A percentile compares a stretch with the other conserved stretches of the same genome.
Evolutionary conservation across 108 stramenopile species (phyloP).

Genomic region (Nitzschia sp.): DNA sequence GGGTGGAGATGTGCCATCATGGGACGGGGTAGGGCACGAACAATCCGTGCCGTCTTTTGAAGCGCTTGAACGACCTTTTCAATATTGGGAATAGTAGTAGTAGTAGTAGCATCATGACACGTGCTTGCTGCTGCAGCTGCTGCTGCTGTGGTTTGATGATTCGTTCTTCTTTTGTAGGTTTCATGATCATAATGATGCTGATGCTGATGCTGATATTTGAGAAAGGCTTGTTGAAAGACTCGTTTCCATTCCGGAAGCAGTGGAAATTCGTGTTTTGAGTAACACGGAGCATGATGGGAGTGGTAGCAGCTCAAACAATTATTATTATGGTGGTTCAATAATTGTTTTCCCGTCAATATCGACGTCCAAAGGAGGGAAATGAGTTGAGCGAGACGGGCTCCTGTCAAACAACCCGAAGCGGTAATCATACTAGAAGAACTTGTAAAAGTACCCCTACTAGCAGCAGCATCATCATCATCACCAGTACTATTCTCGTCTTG

Average conservation of each 20-base stretch:
- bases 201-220: too few species aligned
- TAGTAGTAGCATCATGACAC: neutral
- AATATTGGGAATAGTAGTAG: neutral
- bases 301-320: too few species aligned
- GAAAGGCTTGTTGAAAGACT: too few species aligned
- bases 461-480: too few species aligned
- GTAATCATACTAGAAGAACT: too few species aligned
- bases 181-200: neutral
- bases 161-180: neutral
- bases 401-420: too few species aligned
- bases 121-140: neutral
- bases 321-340: neutral
- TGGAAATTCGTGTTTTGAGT: too few species aligned
- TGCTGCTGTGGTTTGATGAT: neutral
- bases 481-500: neutral
- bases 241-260: too few species aligned
- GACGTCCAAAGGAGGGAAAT: neutral
- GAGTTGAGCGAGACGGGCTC: neutral
- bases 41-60: neutral
- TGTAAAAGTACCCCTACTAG: too few species aligned
- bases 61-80: neutral
- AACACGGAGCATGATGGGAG: too few species aligned
- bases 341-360: neutral
- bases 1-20: neutral
- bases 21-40: neutral